These are phyloP conservation scores for Nannizziopsis barbatae DNA, from an alignment of 2,329 filamentous ascomycete species.

Conservation along the genomic window DNA sequence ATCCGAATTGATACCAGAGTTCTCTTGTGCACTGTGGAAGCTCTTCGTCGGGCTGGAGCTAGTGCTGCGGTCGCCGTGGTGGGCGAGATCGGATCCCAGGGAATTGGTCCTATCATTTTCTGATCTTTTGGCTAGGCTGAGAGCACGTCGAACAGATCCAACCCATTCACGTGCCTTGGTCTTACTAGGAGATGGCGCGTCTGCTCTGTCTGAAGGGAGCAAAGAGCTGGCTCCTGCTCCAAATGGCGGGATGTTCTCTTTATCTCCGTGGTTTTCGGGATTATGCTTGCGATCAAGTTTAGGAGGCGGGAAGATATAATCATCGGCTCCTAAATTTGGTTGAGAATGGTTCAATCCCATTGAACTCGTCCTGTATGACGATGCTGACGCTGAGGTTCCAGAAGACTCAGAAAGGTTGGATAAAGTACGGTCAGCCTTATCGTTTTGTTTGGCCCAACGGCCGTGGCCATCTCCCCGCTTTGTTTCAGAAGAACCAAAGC, in stretches of 20 bases:
- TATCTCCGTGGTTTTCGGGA: not conserved
- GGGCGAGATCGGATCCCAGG: not conserved
- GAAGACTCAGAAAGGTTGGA: conserved; percentile 47
- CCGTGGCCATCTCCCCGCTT: not conserved
- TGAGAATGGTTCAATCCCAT: conserved; percentile 6
- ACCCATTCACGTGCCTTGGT: conserved; percentile 54
- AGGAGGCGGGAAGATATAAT: not conserved
- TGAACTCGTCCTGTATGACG: conserved; percentile 13
- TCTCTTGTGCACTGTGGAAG: conserved; percentile 13
- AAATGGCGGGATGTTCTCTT: conserved; percentile 43
- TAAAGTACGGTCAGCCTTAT: conserved; percentile 44
- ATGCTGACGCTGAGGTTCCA: conserved; percentile 9
- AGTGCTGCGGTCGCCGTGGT: conserved; percentile 14
- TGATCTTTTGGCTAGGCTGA: conserved; percentile 33
- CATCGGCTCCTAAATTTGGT: not conserved
- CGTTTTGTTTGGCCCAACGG: conserved; percentile 22
- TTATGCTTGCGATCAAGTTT: not conserved
- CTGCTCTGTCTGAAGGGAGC: conserved; percentile 20
- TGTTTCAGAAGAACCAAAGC: not conserved
- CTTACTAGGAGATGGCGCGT: conserved; percentile 16
- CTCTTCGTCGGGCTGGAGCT: conserved; percentile 22
- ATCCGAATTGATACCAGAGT: not conserved
- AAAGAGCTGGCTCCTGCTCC: conserved; percentile 29
- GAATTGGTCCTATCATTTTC: conserved; percentile 6
- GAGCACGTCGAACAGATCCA: conserved; percentile 55